phyloP scores from a whole-genome alignment of 192 early-diverging fungal genomes.

The Backusella parvicylindrica region DNA sequence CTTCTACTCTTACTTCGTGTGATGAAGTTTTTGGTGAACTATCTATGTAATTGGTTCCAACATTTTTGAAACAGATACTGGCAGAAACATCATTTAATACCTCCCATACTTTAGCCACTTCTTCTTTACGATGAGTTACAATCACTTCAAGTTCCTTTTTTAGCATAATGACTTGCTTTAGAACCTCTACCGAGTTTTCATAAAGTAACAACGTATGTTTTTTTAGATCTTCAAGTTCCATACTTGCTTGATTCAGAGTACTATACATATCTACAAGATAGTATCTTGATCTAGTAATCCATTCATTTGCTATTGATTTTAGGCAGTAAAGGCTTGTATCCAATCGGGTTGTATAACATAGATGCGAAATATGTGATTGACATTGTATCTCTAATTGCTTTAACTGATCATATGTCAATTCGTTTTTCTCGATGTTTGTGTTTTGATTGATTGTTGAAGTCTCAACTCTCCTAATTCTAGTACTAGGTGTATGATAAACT shows the following conservation, averaged over 20 bases:
- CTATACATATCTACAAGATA: constrained; percentile 35
- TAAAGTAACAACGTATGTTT: constrained; percentile 37
- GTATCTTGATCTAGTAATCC: constrained; percentile 7
- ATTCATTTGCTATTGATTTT: constrained; percentile 16
- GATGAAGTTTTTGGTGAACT: not conserved
- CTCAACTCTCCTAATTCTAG: not conserved
- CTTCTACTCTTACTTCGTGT: not conserved
- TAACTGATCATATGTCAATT: not conserved
- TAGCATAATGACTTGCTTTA: constrained; percentile 35
- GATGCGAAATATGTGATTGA: not conserved
- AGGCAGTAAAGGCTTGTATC: constrained; percentile 28
- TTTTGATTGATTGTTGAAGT: not conserved
- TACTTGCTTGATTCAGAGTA: constrained; percentile 34
- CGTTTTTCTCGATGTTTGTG: not conserved
- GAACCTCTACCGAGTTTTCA: constrained; percentile 43
- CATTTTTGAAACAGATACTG: not conserved
- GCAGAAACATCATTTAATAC: constrained; percentile 45
- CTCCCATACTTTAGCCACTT: constrained; percentile 52
- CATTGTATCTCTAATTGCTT: not conserved
- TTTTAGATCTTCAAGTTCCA: constrained; percentile 37
- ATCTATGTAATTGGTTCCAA: not conserved
- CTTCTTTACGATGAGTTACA: constrained; percentile 46
- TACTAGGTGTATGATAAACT: not conserved
- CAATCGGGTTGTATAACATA: constrained; percentile 9
- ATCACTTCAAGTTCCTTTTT: constrained; percentile 44